These are phyloP conservation scores for Hygrocybe punicea DNA, from an alignment of 768 basidiomycete genomes.

Conservation along the genomic window DNA sequence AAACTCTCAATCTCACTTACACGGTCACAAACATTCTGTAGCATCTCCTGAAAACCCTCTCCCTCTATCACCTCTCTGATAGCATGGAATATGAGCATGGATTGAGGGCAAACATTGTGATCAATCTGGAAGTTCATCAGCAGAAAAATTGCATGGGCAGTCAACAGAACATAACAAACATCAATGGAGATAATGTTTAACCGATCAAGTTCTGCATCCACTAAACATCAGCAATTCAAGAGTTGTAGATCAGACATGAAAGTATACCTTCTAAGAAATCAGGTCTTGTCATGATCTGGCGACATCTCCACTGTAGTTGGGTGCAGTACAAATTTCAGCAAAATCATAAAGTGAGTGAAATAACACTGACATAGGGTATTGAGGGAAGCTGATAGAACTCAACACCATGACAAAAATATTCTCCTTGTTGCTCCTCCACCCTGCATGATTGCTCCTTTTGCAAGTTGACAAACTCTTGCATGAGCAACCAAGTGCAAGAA, in stretches of 20 bases:
- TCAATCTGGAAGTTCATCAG: slow-evolving; percentile 48
- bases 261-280: slow-evolving; percentile 74
- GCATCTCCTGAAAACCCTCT: slow-evolving; percentile 75
- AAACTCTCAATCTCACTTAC: slow-evolving; percentile 87
- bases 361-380: slow-evolving; percentile 54
- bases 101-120: slow-evolving; percentile 78
- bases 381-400: slow-evolving; percentile 55
- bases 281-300: slow-evolving; percentile 79
- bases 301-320: slow-evolving; percentile 53
- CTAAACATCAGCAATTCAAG: background rate
- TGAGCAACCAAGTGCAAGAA: slow-evolving; percentile 76
- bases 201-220: slow-evolving; percentile 55
- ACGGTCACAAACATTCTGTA: slow-evolving; percentile 68
- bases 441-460: slow-evolving; percentile 48
- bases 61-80: slow-evolving; percentile 67
- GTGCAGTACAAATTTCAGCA: background rate
- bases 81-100: slow-evolving; percentile 69
- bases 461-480: slow-evolving; percentile 67
- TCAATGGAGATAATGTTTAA: slow-evolving; percentile 77
- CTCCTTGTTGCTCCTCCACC: slow-evolving; percentile 39
- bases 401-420: slow-evolving; percentile 31
- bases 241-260: background rate
- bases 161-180: slow-evolving; percentile 41
- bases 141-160: slow-evolving; percentile 1
- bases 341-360: background rate